These are phyloP conservation scores for Parathielavia appendiculata DNA, from an alignment of 495 filamentous ascomycete genomes.

Conservation along the genomic window DNA sequence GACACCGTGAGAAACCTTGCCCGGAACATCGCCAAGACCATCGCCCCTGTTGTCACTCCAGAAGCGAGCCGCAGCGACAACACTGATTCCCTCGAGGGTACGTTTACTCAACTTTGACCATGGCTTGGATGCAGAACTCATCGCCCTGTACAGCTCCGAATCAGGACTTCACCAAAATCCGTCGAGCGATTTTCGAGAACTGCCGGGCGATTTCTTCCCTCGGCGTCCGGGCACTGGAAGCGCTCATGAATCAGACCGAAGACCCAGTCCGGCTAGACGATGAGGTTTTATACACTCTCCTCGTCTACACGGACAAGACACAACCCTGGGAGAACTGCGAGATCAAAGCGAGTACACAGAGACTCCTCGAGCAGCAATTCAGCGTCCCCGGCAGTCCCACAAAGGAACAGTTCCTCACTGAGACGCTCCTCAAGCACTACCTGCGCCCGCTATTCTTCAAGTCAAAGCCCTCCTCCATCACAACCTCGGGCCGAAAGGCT, in stretches of 20 bases:
- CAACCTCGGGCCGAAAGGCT: constrained; percentile 56
- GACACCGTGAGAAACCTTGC: constrained; percentile 6
- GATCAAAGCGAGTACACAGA: constrained; percentile 29
- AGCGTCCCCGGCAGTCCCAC: constrained; percentile 7
- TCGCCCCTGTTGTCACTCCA: constrained; percentile 1
- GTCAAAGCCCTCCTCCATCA: constrained; percentile 58
- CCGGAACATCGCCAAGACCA: constrained; percentile 7
- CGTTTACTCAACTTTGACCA: neutral
- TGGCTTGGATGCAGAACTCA: neutral
- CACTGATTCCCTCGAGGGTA: constrained; percentile 9
- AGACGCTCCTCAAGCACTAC: constrained; percentile 47
- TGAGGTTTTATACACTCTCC: constrained; percentile 29
- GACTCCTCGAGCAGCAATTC: constrained; percentile 41
- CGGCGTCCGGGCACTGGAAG: constrained; percentile 14
- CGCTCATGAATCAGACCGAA: constrained; percentile 4
- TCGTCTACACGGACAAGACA: constrained; percentile 43
- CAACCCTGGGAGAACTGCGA: constrained; percentile 54
- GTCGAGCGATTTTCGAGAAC: neutral
- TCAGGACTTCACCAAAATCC: neutral
- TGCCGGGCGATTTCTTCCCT: constrained; percentile 8
- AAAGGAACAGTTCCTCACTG: constrained; percentile 42
- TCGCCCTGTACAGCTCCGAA: neutral
- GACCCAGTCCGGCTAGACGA: constrained; percentile 11
- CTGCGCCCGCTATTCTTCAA: constrained; percentile 69
- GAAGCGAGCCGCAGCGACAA: neutral